These are phyloP conservation scores for Kalaharituber pfeilii DNA, from an alignment of 2,329 filamentous ascomycete genomes.

Conservation along the genomic window DNA sequence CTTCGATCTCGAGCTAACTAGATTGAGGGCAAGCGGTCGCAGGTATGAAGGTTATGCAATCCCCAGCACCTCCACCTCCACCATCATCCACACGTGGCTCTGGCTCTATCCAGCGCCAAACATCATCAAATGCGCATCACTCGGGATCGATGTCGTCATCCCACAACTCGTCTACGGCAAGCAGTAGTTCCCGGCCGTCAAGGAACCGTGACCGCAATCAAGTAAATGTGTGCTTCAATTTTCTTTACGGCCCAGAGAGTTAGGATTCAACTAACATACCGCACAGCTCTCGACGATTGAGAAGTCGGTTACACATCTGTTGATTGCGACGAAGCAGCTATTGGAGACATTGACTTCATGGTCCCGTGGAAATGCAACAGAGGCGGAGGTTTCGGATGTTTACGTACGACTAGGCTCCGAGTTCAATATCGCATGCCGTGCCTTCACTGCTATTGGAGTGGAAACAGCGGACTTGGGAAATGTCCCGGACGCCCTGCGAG, in stretches of 20 bases:
- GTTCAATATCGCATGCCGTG: conserved; percentile 96
- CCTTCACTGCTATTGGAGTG: conserved; percentile 91
- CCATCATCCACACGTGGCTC: not conserved
- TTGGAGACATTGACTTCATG: conserved; percentile 95
- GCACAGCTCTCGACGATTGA: conserved; percentile 72
- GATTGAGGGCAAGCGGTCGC: not conserved
- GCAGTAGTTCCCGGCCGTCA: too few species aligned
- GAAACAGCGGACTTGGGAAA: conserved; percentile 89
- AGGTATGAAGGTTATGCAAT: not conserved
- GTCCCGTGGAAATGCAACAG: conserved; percentile 81
- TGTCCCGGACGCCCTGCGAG: conserved; percentile 75
- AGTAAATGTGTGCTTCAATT: not conserved
- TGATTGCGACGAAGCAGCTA: conserved; percentile 93
- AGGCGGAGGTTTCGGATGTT: conserved; percentile 91
- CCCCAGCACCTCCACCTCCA: not conserved
- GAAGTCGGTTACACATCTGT: conserved; percentile 92
- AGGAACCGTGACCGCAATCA: not conserved
- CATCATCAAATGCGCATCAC: not conserved
- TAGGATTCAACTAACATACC: not conserved
- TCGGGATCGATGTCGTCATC: conserved; percentile 1
- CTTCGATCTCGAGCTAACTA: too few species aligned
- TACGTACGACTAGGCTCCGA: conserved; percentile 96
- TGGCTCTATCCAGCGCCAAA: not conserved
- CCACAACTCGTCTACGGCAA: not conserved
- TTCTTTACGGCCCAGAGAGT: not conserved